Percentiles rank a stretch among this genome's conserved stretches.
Evolutionary conservation across 2,329 filamentous ascomycete genomes (phyloP).

Genomic region (Scedosporium aurantiacum): DNA sequence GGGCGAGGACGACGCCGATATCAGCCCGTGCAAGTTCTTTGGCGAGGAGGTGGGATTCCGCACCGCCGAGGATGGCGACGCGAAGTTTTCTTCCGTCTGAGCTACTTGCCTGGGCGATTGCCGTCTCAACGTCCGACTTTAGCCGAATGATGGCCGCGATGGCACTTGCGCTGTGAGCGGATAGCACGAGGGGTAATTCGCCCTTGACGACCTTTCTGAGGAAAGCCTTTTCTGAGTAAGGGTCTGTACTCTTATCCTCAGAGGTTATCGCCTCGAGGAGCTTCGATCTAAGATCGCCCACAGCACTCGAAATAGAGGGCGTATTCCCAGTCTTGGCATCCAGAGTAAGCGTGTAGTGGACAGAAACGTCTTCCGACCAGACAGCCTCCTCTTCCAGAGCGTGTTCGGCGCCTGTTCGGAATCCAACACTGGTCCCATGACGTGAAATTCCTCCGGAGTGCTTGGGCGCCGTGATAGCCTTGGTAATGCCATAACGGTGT

Average conservation of each 20-base stretch:
- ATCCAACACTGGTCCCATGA: conserved; percentile 47
- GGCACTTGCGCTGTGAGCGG: conserved; percentile 50
- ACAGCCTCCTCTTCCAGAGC: conserved; percentile 37
- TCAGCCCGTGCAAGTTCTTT: conserved; percentile 42
- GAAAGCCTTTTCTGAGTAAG: conserved; percentile 37
- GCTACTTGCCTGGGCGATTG: not conserved
- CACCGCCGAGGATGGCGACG: conserved; percentile 50
- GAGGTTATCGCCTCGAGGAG: conserved; percentile 34
- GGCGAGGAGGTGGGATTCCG: conserved; percentile 51
- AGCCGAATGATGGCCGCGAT: conserved; percentile 49
- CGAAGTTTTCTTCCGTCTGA: conserved; percentile 23
- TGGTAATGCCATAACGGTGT: conserved; percentile 45
- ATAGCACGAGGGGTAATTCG: conserved; percentile 43
- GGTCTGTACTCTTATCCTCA: conserved; percentile 23
- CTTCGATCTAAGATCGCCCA: conserved; percentile 40
- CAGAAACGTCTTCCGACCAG: conserved; percentile 41
- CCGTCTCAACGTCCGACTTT: conserved; percentile 43
- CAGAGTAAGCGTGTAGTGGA: conserved; percentile 47
- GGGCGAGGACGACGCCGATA: conserved; percentile 49
- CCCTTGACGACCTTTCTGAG: conserved; percentile 44
- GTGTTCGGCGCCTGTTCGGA: conserved; percentile 38
- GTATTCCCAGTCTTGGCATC: conserved; percentile 30
- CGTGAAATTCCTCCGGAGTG: conserved; percentile 30
- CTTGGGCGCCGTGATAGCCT: conserved; percentile 45
- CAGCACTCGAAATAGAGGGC: conserved; percentile 40